Conservation (phyloP, 2,329 filamentous ascomycete genomes). For the Aspergillus hortae region DNA sequence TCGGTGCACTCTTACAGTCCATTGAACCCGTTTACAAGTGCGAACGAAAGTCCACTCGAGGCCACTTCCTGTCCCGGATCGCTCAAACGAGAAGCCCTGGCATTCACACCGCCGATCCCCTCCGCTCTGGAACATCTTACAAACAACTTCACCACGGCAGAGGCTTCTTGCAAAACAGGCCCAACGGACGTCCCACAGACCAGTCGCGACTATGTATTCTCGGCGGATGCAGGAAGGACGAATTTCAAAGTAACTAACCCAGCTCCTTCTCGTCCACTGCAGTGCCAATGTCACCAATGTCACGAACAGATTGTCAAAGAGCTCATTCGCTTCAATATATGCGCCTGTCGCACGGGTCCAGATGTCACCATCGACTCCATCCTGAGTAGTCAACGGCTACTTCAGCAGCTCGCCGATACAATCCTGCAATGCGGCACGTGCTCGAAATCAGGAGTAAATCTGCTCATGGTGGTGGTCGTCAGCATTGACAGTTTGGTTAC, state of each 20-base stretch:
- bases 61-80: not conserved
- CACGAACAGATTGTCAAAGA: constrained; percentile 22
- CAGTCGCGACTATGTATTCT: not conserved
- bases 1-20: too few relatives aligned
- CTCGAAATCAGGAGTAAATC: constrained; percentile 19
- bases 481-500: constrained; percentile 28
- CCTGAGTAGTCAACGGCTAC: constrained; percentile 23
- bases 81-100: constrained; percentile 3
- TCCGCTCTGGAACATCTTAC: not conserved
- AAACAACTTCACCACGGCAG: not conserved
- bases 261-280: not conserved
- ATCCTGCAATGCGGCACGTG: constrained; percentile 28
- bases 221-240: not conserved
- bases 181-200: too few relatives aligned
- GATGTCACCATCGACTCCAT: constrained; percentile 23
- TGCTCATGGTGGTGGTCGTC: constrained; percentile 29
- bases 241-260: not conserved
- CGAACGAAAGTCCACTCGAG: not conserved
- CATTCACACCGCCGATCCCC: constrained; percentile 10
- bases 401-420: constrained; percentile 25
- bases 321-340: constrained; percentile 19
- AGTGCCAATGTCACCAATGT: constrained; percentile 24
- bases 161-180: not conserved
- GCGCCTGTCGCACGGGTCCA: constrained; percentile 13
- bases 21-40: not conserved